Percentiles rank a stretch among this genome's conserved stretches.
These are phyloP conservation scores for Coffea canephora DNA, from an alignment of 257 asterid species.

Conservation along the genomic window DNA sequence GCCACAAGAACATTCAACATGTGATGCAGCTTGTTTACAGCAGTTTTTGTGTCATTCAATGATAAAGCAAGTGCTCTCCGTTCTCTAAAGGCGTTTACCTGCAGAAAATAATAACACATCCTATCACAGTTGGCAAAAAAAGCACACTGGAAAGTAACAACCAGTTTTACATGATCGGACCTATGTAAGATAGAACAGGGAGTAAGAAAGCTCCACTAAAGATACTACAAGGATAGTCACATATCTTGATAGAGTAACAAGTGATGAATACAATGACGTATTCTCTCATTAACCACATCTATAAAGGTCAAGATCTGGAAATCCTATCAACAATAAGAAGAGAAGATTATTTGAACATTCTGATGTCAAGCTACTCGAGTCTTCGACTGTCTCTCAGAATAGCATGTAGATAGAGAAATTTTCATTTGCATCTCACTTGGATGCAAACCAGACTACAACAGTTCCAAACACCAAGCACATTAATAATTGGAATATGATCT, in stretches of 20 bases:
- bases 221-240: neutral
- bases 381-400: neutral
- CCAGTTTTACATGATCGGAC: neutral
- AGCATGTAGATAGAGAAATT: neutral
- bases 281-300: neutral
- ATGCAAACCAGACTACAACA: neutral
- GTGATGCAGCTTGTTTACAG: constrained; percentile 83
- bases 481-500: neutral
- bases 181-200: neutral
- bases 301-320: neutral
- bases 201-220: neutral
- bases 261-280: neutral
- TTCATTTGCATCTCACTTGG: neutral
- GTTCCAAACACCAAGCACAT: neutral
- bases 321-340: neutral
- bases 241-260: neutral
- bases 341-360: neutral
- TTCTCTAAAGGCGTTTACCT: constrained; percentile 91
- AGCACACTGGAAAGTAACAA: neutral
- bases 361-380: neutral
- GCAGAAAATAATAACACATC: constrained; percentile 6
- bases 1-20: constrained; percentile 69
- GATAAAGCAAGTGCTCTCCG: constrained; percentile 90
- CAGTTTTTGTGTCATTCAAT: constrained; percentile 93
- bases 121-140: neutral